Base-by-base conservation (phyloP, 208 protist species). In the Endotrypanum monterogeii region DNA sequence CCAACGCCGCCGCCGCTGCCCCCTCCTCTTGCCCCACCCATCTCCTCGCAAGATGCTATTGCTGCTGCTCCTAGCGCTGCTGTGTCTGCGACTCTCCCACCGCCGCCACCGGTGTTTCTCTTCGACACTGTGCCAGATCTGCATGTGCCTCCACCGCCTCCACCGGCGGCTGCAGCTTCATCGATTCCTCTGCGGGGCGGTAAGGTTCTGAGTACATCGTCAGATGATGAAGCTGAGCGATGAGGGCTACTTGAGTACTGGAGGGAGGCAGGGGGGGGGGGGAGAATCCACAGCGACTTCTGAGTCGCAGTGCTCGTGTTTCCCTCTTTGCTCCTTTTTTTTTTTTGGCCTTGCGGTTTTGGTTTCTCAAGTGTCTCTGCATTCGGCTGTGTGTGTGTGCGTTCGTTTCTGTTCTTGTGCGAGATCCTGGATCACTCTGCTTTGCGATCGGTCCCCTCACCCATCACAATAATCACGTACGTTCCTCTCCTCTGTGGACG, bases 151-250 rank as follows among this genome's bases (percentile, higher is more conserved):
- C n/a, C 28, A 48, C 48, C 74, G n/a, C 54, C 28, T 44, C 46
- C 67, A 37, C 67, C 14, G 35, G 18, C 35, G n/a, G 35, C 58
- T 12, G 23, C 67, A 0, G 68, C 50, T 11, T 57, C 54, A 32
- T 39, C 62, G 48, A 60, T 71, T 11, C 81, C 81, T 11, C 70
- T 44, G 48, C 83, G 79, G 9, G 78, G 78, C 9, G 78, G 67
- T 4, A 88, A 67, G 85, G 67, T 83, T 48, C 56, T 88, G 35
- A 81, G 74, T 66, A 90, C 86, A 30, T 88, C 83, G 12, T 86
- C 82, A 20, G 82, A 86, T 46, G 82, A 86, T 16, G 82, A 86
- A 58, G 6, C 6, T 50, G 28, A 54, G 23, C 44, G 48, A 28
- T 20, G 50, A 25, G 9, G 57, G 48, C 60, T 9, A 61, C 23